These are phyloP conservation scores for Sisymbrium irio DNA, from an alignment of 345 rosid genomes.

Conservation along the genomic window DNA sequence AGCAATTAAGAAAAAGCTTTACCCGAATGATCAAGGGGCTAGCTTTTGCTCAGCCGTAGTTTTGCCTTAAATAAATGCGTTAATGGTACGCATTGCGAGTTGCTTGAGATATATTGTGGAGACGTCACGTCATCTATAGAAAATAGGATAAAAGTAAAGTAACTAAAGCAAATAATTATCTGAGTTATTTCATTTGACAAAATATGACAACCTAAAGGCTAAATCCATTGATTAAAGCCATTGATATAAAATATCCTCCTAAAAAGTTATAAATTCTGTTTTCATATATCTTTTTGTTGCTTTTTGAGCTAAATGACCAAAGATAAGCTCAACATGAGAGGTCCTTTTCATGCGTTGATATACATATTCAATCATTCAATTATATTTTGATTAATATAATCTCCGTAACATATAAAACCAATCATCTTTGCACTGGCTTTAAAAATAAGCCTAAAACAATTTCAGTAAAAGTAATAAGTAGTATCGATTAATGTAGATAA, in stretches of 20 bases:
- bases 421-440: background rate
- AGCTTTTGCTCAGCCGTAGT: constrained; percentile 11
- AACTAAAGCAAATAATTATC: constrained; percentile 9
- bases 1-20: background rate
- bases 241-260: background rate
- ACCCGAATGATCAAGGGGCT: constrained; percentile 1
- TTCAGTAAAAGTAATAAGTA: background rate
- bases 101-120: constrained; percentile 1
- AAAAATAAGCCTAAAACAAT: background rate
- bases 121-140: background rate
- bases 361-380: background rate
- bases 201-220: background rate
- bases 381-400: background rate
- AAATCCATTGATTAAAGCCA: background rate
- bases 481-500: background rate
- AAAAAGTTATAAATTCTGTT: background rate
- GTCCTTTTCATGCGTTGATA: background rate
- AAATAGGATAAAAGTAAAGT: background rate
- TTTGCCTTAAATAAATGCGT: background rate
- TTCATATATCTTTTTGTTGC: background rate
- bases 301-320: background rate
- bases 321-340: background rate
- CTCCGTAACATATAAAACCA: background rate
- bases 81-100: background rate
- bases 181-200: constrained; percentile 14